Percentiles rank a stretch among this genome's conserved stretches.
Conservation (phyloP, 768 basidiomycete genomes). For the Gymnopilus junonius region DNA sequence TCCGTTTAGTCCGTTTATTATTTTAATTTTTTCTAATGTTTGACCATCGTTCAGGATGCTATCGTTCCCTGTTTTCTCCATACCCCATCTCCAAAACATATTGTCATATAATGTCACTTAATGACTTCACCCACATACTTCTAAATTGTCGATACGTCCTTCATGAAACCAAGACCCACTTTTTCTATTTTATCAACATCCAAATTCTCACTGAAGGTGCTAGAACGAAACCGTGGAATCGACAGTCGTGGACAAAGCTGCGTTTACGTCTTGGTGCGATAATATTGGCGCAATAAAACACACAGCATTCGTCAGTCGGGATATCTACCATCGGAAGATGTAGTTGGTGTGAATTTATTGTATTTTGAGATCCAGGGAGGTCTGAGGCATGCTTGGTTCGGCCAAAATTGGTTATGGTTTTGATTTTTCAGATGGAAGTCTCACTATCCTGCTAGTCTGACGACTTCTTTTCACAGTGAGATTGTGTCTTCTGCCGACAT, state of each 20-base stretch:
- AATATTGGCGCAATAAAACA: not conserved
- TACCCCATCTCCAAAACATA: slow-evolving; percentile 18
- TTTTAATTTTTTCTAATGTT: not conserved
- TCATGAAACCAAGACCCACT: not conserved
- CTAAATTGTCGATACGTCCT: not conserved
- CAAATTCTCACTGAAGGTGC: not conserved
- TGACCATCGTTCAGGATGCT: not conserved
- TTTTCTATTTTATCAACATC: not conserved
- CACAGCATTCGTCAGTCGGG: not conserved
- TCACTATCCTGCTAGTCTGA: not conserved
- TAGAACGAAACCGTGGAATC: not conserved
- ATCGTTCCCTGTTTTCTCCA: slow-evolving; percentile 3
- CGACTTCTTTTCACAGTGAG: not conserved
- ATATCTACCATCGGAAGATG: not conserved
- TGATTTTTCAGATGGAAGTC: not conserved
- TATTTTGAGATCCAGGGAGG: not conserved
- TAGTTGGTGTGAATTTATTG: slow-evolving; percentile 1
- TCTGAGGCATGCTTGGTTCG: not conserved
- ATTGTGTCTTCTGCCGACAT: not conserved
- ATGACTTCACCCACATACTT: not conserved
- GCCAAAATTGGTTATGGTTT: not conserved
- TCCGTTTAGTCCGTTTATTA: slow-evolving; percentile 1
- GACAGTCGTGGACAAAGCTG: not conserved
- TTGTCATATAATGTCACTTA: slow-evolving; percentile 19
- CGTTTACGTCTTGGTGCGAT: not conserved